A percentile compares a stretch with the other conserved stretches of the same genome.
phyloP scores from a whole-genome alignment of 352 stramenopile species.

The Phytopythium chamaehyphon region DNA sequence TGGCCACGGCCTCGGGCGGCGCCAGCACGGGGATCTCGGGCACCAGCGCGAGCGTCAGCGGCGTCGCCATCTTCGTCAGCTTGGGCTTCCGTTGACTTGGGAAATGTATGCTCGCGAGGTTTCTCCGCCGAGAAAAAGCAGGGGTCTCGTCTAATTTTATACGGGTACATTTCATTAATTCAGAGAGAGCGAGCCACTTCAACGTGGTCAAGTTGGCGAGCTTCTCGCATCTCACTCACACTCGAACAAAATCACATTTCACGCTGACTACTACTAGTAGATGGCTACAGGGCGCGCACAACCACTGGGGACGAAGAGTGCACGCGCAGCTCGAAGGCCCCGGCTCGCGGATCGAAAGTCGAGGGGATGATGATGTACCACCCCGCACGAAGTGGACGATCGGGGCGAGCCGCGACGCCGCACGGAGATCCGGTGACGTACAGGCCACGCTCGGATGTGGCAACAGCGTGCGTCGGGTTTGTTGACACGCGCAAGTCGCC shows the following conservation, averaged over 20 bases:
- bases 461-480: conserved; percentile 50
- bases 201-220: no score
- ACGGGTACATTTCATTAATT: conserved; percentile 2
- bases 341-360: conserved; percentile 64
- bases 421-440: conserved; percentile 54
- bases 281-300: conserved; percentile 30
- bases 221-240: no score
- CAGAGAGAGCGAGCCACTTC: no score
- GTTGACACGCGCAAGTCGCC: conserved; percentile 58
- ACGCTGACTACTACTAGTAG: no score
- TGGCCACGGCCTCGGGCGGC: conserved; percentile 59
- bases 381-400: conserved; percentile 30
- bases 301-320: conserved; percentile 41
- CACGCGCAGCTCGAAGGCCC: conserved; percentile 51
- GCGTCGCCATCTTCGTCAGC: conserved; percentile 1
- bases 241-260: no score
- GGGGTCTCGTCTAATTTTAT: neutral
- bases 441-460: conserved; percentile 47
- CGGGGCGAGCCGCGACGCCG: conserved; percentile 42
- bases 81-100: neutral
- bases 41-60: conserved; percentile 46
- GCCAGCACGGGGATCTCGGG: conserved; percentile 55
- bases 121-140: neutral
- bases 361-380: conserved; percentile 77
- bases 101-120: neutral